Evolutionary conservation across 768 basidiomycete species (phyloP), one percentile per base, ranked within the genome.

Genomic region (Asterophora lycoperdoides): DNA sequence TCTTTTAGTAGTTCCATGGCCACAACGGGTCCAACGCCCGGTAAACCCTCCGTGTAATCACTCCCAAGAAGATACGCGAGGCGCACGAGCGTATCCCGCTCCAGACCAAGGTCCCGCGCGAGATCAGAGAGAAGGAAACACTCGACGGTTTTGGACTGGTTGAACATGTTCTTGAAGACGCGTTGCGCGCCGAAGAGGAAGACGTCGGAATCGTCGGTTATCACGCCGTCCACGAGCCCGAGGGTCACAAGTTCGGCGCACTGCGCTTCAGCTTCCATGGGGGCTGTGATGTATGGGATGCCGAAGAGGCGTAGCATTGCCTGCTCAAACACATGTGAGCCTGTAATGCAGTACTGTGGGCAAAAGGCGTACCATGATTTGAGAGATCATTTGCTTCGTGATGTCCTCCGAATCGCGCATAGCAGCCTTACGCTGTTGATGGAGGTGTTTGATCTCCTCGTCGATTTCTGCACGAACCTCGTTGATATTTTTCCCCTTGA

Each of bases 91-190:
- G 86, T 84, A 57, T 90, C 91, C 19, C 93, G 78, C 41, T 89
- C 85, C 18, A 98, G 72, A 5, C 90, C 86, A 8, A 99, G 75
- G 64, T 99, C 96, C 36, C 93, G 79, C 33, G 77, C 78, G 41
- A 98, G 77, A 63, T 99, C 96, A 5, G 80, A 67, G 2, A 83
- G 70, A 30, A 96, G 72, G 74, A 96, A 99, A 62, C 93, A 93
- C 67, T 99, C 96, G 46, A 97, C 96, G 3, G 93, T 97, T 74
- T 98, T 97, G 41, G 90, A 89, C 67, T 98, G 95, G 64, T 98
- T 97, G 73, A 99, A 99, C 89, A 99, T 95, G 65, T 99, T 98
- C 70, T 95, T 96, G 78, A 89, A 96, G 15, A 98, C 91, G n/a
- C 93, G 85, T 56, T 79, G 69, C 18, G 92, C 95, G 28, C 96